phyloP scores from a whole-genome alignment of 1,139 yeast genomes.

The Diutina sp. region DNA sequence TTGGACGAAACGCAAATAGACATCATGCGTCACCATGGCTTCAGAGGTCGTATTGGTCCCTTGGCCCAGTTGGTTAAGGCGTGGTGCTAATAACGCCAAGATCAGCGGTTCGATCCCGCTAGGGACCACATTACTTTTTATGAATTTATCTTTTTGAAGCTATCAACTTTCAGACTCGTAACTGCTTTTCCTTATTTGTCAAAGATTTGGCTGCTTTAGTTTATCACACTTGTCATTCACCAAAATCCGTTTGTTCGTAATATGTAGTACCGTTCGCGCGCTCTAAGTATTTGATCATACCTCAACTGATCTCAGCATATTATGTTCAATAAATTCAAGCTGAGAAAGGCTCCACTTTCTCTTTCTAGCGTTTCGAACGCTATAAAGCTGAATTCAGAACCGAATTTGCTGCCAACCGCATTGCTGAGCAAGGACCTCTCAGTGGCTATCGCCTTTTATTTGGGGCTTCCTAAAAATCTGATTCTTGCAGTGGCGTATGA shows the following conservation, averaged over 20 bases:
- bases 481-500: conserved; percentile 66
- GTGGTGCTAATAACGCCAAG: conserved; percentile 82
- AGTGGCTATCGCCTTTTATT: conserved; percentile 21
- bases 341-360: conserved; percentile 33
- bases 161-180: too few relatives aligned
- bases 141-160: not conserved
- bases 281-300: not conserved
- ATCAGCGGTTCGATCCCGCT: conserved; percentile 83
- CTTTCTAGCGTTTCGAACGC: conserved; percentile 42
- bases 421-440: conserved; percentile 24
- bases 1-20: too few relatives aligned
- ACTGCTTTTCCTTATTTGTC: too few relatives aligned
- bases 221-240: not conserved
- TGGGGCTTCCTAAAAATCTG: conserved; percentile 25
- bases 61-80: conserved; percentile 89
- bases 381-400: conserved; percentile 31
- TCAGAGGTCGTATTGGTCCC: conserved; percentile 32
- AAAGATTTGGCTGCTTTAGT: too few relatives aligned
- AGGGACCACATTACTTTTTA: conserved; percentile 43
- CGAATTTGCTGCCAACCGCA: conserved; percentile 26
- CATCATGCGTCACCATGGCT: too few relatives aligned
- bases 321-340: conserved; percentile 32
- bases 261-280: not conserved
- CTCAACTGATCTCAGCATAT: not conserved
- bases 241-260: not conserved